Evolutionary conservation across 1,284 basidiomycete genomes (phyloP).

Genomic region (Ceratobasidium theobromae): DNA sequence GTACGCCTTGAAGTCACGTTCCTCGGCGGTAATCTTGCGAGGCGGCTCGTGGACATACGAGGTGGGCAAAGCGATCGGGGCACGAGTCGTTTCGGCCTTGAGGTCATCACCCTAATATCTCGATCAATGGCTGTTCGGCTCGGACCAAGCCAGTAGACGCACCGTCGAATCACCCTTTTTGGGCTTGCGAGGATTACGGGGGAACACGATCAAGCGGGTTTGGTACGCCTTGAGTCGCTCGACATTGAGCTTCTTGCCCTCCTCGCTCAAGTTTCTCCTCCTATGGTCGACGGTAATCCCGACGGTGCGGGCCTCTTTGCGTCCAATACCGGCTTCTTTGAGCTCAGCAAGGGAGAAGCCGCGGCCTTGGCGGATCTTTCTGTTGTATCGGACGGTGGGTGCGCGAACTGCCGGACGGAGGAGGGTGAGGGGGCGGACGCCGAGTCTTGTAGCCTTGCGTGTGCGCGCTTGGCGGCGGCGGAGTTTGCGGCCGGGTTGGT

Average conservation of each 20-base stretch:
- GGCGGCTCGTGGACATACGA: conserved; percentile 77
- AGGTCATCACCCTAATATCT: conserved; percentile 77
- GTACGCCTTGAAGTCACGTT: conserved; percentile 89
- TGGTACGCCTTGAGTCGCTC: conserved; percentile 96
- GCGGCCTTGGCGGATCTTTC: conserved; percentile 94
- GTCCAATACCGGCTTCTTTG: conserved; percentile 94
- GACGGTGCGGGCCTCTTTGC: conserved; percentile 90
- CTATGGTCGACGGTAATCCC: conserved; percentile 98
- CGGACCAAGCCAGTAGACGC: conserved; percentile 44
- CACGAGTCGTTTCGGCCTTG: conserved; percentile 75
- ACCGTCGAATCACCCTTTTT: conserved; percentile 93
- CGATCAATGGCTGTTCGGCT: conserved; percentile 27
- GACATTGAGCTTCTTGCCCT: conserved; percentile 95
- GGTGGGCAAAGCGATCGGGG: conserved; percentile 67
- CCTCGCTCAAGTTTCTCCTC: conserved; percentile 95
- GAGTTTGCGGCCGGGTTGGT: conserved; percentile 98
- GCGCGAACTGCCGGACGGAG: conserved; percentile 97
- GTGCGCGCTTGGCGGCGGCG: conserved; percentile 92
- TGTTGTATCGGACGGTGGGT: conserved; percentile 98
- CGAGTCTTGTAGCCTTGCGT: conserved; percentile 87
- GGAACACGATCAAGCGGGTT: conserved; percentile 86
- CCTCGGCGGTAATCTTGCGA: conserved; percentile 91
- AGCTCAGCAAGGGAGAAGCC: conserved; percentile 96
- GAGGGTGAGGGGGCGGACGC: conserved; percentile 87
- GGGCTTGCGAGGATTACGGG: conserved; percentile 92